Evolutionary conservation across 805 yeast genomes (phyloP).

Genomic region (Zygotorulaspora sp.): DNA sequence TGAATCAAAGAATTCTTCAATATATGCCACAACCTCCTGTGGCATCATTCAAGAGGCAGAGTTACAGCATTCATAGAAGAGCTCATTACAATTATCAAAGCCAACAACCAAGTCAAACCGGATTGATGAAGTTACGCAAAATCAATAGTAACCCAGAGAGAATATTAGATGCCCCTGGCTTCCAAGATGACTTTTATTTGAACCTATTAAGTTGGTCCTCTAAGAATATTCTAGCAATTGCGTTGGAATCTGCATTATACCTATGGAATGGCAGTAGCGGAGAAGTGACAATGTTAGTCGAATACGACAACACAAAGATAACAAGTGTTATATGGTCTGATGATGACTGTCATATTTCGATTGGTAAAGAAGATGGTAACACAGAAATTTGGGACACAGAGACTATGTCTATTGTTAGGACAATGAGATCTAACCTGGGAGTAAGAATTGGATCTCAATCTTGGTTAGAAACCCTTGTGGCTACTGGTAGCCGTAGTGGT

Average conservation of each 20-base stretch:
- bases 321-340: slow-evolving; percentile 81
- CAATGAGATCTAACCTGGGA: slow-evolving; percentile 63
- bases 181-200: slow-evolving; percentile 86
- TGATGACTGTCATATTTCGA: slow-evolving; percentile 79
- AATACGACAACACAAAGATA: slow-evolving; percentile 41
- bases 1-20: slow-evolving; percentile 76
- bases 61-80: slow-evolving; percentile 30
- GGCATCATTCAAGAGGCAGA: slow-evolving; percentile 29
- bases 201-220: slow-evolving; percentile 85
- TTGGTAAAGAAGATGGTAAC: slow-evolving; percentile 79
- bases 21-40: slow-evolving; percentile 84
- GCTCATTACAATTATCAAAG: slow-evolving; percentile 33
- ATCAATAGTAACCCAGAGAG: slow-evolving; percentile 87
- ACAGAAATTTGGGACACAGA: slow-evolving; percentile 94
- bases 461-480: slow-evolving; percentile 77
- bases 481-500: slow-evolving; percentile 87
- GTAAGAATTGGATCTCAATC: slow-evolving; percentile 78
- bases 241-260: slow-evolving; percentile 76
- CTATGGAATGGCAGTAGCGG: slow-evolving; percentile 91
- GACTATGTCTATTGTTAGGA: slow-evolving; percentile 63
- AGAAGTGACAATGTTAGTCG: slow-evolving; percentile 63
- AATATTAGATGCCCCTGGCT: slow-evolving; percentile 93
- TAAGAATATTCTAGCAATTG: slow-evolving; percentile 79
- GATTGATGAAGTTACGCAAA: slow-evolving; percentile 65
- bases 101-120: slow-evolving; percentile 41